Evolutionary conservation across 106 monocot species (phyloP), one percentile per base, ranked within the genome.

Genomic region (Dendrobium nobile): DNA sequence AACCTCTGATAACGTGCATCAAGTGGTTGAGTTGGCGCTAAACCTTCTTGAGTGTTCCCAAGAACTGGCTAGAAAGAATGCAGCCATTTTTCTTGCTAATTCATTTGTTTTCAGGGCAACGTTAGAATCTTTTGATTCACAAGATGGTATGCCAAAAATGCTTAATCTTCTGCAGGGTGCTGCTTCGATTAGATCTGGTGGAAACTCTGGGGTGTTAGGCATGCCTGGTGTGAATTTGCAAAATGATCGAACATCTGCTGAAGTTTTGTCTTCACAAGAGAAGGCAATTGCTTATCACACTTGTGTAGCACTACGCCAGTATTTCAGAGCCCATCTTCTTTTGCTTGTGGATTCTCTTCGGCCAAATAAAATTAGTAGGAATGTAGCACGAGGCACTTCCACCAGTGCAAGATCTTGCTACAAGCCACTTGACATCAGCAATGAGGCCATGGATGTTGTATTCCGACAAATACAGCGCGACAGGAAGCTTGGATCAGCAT

Each of bases 11-110:
- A 81, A 87, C 72, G 91, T 95, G 44, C 41, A 89, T 72, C 84
- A 90, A 64, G 81, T 95, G 76, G 92, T 95, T 78, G 92, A 92
- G 81, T 84, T 98, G 40, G 92, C 95, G 5, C 91, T 98, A 79
- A 90, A 98, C 78, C 95, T 98, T 77, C 85, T 98, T 40, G 91
- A 89, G 54, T 95, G 98, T 65, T 59, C 87, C 79, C 92, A 89
- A 82, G 98, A 98, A 84, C 89, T 86, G 83, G 98, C 98, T 47
- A 95, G 92, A 80, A 95, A 95, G 83, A 95, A 95, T 88, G 90
- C 95, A 9, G 98, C 98, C 22, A 85, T 91, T 42, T 98, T 98
- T 44, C 93, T 93, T 80, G 82, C 91, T 82, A 58, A 86, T 78
- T 91, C 92, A 48, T 98, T 98, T 88, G 95, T 98, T 18, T 98